Evolutionary conservation across 768 basidiomycete genomes (phyloP), one percentile per base, ranked within the genome.

Genomic region (Suillus placidus): DNA sequence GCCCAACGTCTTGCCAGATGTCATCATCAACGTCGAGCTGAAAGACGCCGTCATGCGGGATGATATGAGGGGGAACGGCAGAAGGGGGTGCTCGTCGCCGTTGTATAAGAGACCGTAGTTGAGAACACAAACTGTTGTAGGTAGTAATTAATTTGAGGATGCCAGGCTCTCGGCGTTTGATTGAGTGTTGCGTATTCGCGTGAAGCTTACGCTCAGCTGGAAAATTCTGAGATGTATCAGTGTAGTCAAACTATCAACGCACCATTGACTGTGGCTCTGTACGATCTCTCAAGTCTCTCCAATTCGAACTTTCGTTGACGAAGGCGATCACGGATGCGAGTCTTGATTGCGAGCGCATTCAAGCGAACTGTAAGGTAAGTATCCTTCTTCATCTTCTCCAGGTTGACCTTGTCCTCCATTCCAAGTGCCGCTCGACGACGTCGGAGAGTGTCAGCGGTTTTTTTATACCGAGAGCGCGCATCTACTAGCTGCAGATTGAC

Each of bases 241-340:
- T 42, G 38, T 20, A n/a, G 6, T 35, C 2, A 35, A 55, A 55
- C 34, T 13, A 20, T 60, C n/a, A 35, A 62, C 5, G 5, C 49
- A 65, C 58, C 58, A 55, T 52, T 61, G 23, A 60, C 42, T 34
- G 60, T 65, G 45, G 37, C 30, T 26, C 64, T 34, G 54, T 34
- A 55, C 52, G 18, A 40, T 60, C 71, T 49, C 63, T 78, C 71
- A 0, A 74, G 40, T 14, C 64, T 45, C 10, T 76, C 72, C 34
- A 73, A 37, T 66, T 77, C 76, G 69, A 76, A 78, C 57, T 77
- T 78, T 14, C 66, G 64, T 10, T 70, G 57, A 4, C 68, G 60
- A 6, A 77, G 60, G 10, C 61, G 61, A 45, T 45, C 43, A 45
- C 6, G 4, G 4, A 45, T 45, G 43, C 3, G 4, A 45, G 43